phyloP scores from a whole-genome alignment of 2,329 filamentous ascomycete genomes.

The Penicillium verrucosum region DNA sequence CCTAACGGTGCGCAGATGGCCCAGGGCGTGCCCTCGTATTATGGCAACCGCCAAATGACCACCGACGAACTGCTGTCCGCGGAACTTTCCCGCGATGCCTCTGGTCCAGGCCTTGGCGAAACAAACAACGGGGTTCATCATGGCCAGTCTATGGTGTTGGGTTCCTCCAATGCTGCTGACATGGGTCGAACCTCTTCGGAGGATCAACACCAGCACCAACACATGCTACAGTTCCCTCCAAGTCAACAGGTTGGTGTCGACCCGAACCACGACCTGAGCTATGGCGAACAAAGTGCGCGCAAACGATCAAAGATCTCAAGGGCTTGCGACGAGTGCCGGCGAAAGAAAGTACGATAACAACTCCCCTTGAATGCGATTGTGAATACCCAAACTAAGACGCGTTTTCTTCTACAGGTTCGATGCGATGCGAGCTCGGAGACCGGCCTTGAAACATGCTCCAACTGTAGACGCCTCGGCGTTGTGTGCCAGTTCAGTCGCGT shows the following conservation, averaged over 20 bases:
- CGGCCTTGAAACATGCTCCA: slow-evolving; percentile 71
- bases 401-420: slow-evolving; percentile 56
- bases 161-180: slow-evolving; percentile 37
- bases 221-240: slow-evolving; percentile 43
- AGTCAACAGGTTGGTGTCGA: slow-evolving; percentile 46
- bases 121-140: slow-evolving; percentile 42
- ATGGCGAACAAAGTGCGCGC: slow-evolving; percentile 62
- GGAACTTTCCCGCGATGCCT: slow-evolving; percentile 48
- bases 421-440: slow-evolving; percentile 78
- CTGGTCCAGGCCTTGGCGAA: slow-evolving; percentile 43
- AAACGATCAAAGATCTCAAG: slow-evolving; percentile 84
- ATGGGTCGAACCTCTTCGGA: slow-evolving; percentile 38
- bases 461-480: slow-evolving; percentile 73
- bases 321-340: slow-evolving; percentile 82
- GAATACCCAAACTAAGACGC: slow-evolving; percentile 20
- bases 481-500: slow-evolving; percentile 80
- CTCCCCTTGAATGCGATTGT: slow-evolving; percentile 15
- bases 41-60: slow-evolving; percentile 44
- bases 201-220: slow-evolving; percentile 41
- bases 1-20: slow-evolving; percentile 45
- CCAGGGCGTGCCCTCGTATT: slow-evolving; percentile 45
- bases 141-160: slow-evolving; percentile 40
- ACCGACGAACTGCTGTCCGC: slow-evolving; percentile 49
- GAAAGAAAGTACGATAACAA: slow-evolving; percentile 63
- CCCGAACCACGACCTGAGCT: slow-evolving; percentile 48